Evolutionary conservation across 2,329 filamentous ascomycete species (phyloP), one percentile per base, ranked within the genome.

Genomic region (Mollisia scopiformis): DNA sequence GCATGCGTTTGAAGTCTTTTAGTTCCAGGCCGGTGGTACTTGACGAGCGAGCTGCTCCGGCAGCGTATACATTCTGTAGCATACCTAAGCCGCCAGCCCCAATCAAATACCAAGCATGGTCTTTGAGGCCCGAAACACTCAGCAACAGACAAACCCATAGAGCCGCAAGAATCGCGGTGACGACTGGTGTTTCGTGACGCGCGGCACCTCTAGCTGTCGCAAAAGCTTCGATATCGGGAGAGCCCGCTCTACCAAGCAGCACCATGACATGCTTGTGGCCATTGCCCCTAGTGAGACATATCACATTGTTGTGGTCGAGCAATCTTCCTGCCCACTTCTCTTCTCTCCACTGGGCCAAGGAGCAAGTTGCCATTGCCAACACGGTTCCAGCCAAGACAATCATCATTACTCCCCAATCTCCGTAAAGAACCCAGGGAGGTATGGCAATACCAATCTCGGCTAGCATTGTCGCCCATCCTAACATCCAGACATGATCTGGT

Each of bases 261-360:
- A 37, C 35, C 35, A 37, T 37, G 8, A 16, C 35, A n/a, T 11
- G 35, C 6, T 16, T 8, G 14, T 16, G 11, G 4, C 35, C 35
- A n/a, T 37, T 37, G 14, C 35, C 35, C 14, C n/a, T 8, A 5
- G 35, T 37, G 8, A 37, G 4, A 5, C 8, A 13, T 16, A 37
- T 16, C 14, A 16, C n/a, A 5, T 8, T 16, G 14, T 10, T 13
- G 21, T 25, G 23, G 2, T 2, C 30, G 28, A 5, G 28, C 3
- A 25, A 25, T 7, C 23, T 7, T 7, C 11, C 7, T 6, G 55
- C 46, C 47, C 49, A 55, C 41, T 81, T 82, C 66, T 82, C 80
- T 10, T 62, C 64, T 21, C 63, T 68, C 78, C 78, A 81, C 63
- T 81, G 78, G 5, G 72, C 69, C 4, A 82, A 65, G 2, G 69